A percentile compares a stretch with the other conserved stretches of the same genome.
Conservation (phyloP, 1,284 basidiomycete genomes). For the Rhodotorula sp. region DNA sequence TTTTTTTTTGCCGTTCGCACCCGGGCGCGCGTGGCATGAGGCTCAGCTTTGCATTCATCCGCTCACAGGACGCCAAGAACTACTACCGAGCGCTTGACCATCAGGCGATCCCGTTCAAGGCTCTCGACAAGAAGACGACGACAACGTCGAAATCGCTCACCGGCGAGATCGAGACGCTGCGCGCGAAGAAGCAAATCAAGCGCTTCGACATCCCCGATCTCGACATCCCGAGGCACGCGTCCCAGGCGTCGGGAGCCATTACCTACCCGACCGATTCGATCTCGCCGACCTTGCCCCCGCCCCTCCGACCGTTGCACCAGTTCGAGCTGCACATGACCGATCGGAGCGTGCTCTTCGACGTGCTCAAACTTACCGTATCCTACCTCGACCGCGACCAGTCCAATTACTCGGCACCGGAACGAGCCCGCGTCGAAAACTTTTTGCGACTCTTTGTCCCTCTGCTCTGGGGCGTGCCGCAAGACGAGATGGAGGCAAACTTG, state of each 20-base stretch:
- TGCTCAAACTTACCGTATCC: constrained; percentile 82
- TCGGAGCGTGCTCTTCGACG: constrained; percentile 76
- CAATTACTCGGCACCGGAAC: constrained; percentile 68
- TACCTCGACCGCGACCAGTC: constrained; percentile 76
- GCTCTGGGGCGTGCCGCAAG: constrained; percentile 71
- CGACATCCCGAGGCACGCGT: constrained; percentile 27
- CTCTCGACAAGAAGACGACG: constrained; percentile 83
- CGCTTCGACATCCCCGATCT: constrained; percentile 49
- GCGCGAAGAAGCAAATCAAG: constrained; percentile 68
- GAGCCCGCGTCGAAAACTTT: constrained; percentile 79
- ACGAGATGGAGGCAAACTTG: constrained; percentile 66
- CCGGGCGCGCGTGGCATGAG: too few relatives aligned
- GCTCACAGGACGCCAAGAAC: constrained; percentile 36
- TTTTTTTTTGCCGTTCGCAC: background rate
- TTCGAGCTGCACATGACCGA: constrained; percentile 79
- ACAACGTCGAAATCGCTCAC: constrained; percentile 80
- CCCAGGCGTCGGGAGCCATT: constrained; percentile 1
- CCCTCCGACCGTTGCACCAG: constrained; percentile 58
- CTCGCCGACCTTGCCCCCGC: constrained; percentile 17
- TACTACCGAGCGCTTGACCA: constrained; percentile 60
- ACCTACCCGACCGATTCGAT: constrained; percentile 9
- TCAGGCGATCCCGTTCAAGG: constrained; percentile 91
- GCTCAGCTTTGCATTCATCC: too few relatives aligned
- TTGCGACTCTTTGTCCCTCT: constrained; percentile 79
- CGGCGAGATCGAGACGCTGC: constrained; percentile 76